Evolutionary conservation across 2,329 filamentous ascomycete species (phyloP), one percentile per base, ranked within the genome.

Genomic region (Colletotrichum sp.): DNA sequence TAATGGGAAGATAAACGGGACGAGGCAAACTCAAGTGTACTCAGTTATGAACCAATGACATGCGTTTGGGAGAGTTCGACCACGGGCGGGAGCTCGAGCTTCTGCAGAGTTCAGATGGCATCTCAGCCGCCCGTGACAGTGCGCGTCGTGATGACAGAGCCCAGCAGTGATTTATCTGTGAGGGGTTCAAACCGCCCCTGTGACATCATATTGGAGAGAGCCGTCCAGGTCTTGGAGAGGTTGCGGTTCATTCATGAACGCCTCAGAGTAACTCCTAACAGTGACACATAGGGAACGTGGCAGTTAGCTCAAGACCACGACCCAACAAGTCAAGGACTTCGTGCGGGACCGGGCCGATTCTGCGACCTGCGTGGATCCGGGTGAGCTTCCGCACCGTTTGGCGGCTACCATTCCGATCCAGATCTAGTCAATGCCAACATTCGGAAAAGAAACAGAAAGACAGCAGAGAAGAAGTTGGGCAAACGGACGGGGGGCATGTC

Each of bases 11-110:
- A 68, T 63, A 57, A 75, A 75, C 67, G 43, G 74, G 66, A 67
- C 63, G 67, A 76, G 66, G 74, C 74, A 71, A 71, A 55, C 72
- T 75, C 61, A 28, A 57, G 55, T 71, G 61, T 75, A 71, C 61
- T 75, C 66, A 71, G 60, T 55, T 74, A 74, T 66, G 74, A 61
- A 69, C 63, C 43, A 76, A 69, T 68, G 70, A 32, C 43, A 73
- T 68, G 57, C 32, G 59, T 69, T 76, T 61, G 30, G 26, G 24
- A 14, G 12, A 61, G 59, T 32, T 61, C 21, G 32, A 34, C 28
- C 34, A 13, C 12, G 57, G 52, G 55, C n/a, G 13, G 7, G 68
- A 66, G 61, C 64, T 75, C 64, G 34, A 69, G 70, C 36, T 60
- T 52, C 43, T 60, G 59, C 32, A 68, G 26, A 66, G 65, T 65